A percentile compares a stretch with the other conserved stretches of the same genome.
Evolutionary conservation across 169 alveolate species (phyloP).

Genomic region (Neospora caninum): DNA sequence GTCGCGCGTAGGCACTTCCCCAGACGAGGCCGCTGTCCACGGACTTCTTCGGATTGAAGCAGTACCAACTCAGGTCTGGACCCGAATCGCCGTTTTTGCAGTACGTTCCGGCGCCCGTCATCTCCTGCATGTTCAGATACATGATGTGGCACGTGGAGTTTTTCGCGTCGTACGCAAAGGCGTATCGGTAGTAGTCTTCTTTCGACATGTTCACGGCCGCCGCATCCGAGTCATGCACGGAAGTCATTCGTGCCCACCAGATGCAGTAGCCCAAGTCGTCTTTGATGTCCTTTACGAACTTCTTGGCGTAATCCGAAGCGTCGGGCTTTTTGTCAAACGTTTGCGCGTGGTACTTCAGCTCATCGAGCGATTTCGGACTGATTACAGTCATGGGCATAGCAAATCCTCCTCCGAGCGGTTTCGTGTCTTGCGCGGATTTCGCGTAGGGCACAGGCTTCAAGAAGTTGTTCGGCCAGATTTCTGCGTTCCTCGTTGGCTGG

Average conservation of each 20-base stretch:
- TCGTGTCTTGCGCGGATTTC: constrained; percentile 37
- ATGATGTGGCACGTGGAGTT: constrained; percentile 34
- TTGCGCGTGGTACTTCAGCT: constrained; percentile 34
- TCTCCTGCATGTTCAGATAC: constrained; percentile 54
- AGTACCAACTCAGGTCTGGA: constrained; percentile 52
- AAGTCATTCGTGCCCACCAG: constrained; percentile 55
- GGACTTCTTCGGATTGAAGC: constrained; percentile 43
- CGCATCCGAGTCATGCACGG: background rate
- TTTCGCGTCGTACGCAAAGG: constrained; percentile 42
- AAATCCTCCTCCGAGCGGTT: constrained; percentile 63
- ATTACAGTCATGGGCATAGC: constrained; percentile 31
- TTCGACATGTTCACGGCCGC: background rate
- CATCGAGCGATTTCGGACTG: constrained; percentile 41
- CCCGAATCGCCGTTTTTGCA: constrained; percentile 45
- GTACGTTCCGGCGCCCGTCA: constrained; percentile 52
- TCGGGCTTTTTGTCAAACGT: background rate
- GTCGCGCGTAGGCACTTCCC: constrained; percentile 49
- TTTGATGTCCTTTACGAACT: background rate
- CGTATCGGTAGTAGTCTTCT: constrained; percentile 35
- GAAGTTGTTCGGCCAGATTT: constrained; percentile 47
- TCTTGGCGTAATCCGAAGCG: background rate
- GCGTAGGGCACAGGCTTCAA: constrained; percentile 34
- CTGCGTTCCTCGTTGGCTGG: constrained; percentile 51
- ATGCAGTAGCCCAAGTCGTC: constrained; percentile 53
- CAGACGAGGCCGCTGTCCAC: background rate